phyloP scores from a whole-genome alignment of 306 rosid species.

The Ceratonia siliqua region DNA sequence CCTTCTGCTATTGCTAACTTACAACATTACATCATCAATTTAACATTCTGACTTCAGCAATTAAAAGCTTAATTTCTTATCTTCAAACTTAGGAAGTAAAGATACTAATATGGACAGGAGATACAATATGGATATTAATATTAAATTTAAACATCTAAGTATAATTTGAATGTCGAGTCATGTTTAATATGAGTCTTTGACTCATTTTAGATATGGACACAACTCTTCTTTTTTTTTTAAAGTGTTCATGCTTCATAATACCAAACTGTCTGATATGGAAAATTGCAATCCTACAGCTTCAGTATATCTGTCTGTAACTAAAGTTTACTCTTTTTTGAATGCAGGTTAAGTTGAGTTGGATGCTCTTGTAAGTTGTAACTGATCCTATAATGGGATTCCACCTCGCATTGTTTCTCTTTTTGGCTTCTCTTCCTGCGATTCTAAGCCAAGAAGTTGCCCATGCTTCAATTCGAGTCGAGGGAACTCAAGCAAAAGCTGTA shows the following conservation, averaged over 20 bases:
- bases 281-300: conserved; percentile 21
- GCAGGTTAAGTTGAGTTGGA: conserved; percentile 50
- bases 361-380: conserved; percentile 15
- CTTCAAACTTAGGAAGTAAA: no score
- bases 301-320: conserved; percentile 22
- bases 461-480: conserved; percentile 58
- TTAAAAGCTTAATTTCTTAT: neutral
- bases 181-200: no score
- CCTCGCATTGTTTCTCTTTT: conserved; percentile 51
- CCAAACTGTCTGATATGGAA: conserved; percentile 20
- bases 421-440: conserved; percentile 50
- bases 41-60: neutral
- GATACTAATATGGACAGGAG: no score
- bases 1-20: neutral
- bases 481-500: conserved; percentile 53
- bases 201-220: no score
- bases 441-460: conserved; percentile 49
- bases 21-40: neutral
- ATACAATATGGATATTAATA: no score
- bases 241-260: no score
- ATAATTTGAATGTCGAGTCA: no score
- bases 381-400: conserved; percentile 58
- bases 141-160: no score
- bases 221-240: no score
- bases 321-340: conserved; percentile 1